phyloP scores from a whole-genome alignment of 495 filamentous ascomycete genomes.

The Rostrohypoxylon terebratum region DNA sequence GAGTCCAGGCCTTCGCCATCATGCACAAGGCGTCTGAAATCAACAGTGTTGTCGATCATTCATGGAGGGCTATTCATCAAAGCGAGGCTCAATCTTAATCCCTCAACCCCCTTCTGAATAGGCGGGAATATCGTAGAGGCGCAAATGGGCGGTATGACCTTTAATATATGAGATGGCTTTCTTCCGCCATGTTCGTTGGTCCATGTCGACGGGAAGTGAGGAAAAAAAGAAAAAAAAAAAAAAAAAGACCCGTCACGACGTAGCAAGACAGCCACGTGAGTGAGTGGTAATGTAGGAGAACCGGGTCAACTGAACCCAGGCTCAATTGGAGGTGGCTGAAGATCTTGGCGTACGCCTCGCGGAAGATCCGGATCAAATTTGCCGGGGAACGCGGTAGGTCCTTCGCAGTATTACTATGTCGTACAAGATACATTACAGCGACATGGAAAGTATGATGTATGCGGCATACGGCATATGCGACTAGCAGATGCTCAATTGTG shows the following conservation, averaged over 20 bases:
- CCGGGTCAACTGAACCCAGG: conserved; percentile 13
- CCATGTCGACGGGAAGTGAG: not conserved
- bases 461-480: conserved; percentile 17
- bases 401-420: conserved; percentile 27
- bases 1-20: conserved; percentile 32
- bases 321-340: conserved; percentile 27
- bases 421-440: conserved; percentile 22
- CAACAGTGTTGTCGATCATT: conserved; percentile 29
- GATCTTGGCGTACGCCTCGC: conserved; percentile 35
- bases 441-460: not conserved
- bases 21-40: conserved; percentile 20
- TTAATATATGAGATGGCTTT: conserved; percentile 29
- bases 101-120: conserved; percentile 14
- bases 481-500: conserved; percentile 33
- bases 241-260: not conserved
- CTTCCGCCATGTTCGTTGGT: conserved; percentile 19
- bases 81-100: conserved; percentile 15
- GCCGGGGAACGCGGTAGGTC: too few relatives aligned
- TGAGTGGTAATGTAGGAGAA: conserved; percentile 34
- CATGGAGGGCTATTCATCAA: conserved; percentile 11
- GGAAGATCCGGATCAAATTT: conserved; percentile 21
- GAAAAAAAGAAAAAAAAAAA: conserved; percentile 3
- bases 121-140: conserved; percentile 3
- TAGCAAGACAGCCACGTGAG: conserved; percentile 40
- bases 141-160: conserved; percentile 9